Evolutionary conservation across 2,329 filamentous ascomycete genomes (phyloP), one percentile per base, ranked within the genome.

Genomic region (Plenodomus lindquistii): DNA sequence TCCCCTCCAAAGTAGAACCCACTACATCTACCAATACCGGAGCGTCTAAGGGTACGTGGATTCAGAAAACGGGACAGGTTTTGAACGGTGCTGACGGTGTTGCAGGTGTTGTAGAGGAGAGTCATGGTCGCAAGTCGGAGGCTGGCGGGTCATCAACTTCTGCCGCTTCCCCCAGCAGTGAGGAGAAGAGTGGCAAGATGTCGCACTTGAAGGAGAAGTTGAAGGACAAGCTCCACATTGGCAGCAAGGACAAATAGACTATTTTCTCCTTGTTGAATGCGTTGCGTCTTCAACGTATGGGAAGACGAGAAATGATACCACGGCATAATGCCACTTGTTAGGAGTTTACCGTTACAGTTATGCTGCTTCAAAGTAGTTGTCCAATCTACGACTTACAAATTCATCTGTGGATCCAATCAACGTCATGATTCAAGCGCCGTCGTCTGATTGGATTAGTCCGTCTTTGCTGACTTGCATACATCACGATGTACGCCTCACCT

Each of bases 1-100:
- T 82, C 18, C 39, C 42, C 18, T 46, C 50, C 31, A 46, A 79
- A 69, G 79, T 78, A 18, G 79, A 77, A 1, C 86, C 75, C 27
- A 83, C 84, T 15, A 85, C 89, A 34, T 85, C 86, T 0, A 85
- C 86, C 5, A 78, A 88, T 58, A 87, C 88, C 63, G 86, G 88
- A 59, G 72, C 71, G 1, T 62, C 60, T 7, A 80, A 80, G 50
- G 48, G 57, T 56, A 52, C 37, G 55, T 73, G 68, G 58, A 63
- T 36, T 24, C 47, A 54, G 22, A 59, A 55, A 45, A 39, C 57
- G 1, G 36, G 48, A 9, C 39, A 48, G 22, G 35, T 57, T 10
- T 39, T 65, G 52, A 59, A 42, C 66, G 57, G 66, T 67, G 61
- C 64, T 79, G 50, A 73, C 59, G 46, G 56, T 29, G 39, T 54